Percentiles rank a stretch among this genome's conserved stretches.
phyloP scores from a whole-genome alignment of 2,329 filamentous ascomycete genomes.

The Bipolaris bicolor region DNA sequence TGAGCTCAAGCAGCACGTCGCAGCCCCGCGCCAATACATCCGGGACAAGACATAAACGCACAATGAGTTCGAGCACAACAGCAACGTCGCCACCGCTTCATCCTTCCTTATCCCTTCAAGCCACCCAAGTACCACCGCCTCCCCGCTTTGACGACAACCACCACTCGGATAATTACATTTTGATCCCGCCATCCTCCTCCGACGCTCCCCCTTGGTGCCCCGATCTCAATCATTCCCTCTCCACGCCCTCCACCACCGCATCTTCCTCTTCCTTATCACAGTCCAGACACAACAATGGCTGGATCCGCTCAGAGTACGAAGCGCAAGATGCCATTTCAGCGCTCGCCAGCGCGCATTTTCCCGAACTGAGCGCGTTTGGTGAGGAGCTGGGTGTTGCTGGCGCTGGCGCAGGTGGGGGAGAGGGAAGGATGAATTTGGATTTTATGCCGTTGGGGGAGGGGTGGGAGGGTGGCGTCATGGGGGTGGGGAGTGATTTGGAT shows the following conservation, averaged over 20 bases:
- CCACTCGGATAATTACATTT: conserved; percentile 34
- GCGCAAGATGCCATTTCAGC: conserved; percentile 29
- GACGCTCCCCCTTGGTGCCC: conserved; percentile 35
- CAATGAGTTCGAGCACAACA: conserved; percentile 9
- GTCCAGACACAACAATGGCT: conserved; percentile 13
- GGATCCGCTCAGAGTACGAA: conserved; percentile 40
- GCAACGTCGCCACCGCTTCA: conserved; percentile 20
- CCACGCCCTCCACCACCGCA: conserved; percentile 8
- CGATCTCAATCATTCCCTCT: conserved; percentile 19
- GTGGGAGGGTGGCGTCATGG: conserved; percentile 18
- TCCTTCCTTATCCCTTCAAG: conserved; percentile 15
- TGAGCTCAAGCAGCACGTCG: conserved; percentile 8
- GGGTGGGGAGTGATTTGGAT: conserved; percentile 32
- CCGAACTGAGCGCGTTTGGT: conserved; percentile 31
- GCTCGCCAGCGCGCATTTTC: conserved; percentile 43
- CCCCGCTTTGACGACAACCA: conserved; percentile 23
- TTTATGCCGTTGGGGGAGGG: conserved; percentile 39
- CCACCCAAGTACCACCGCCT: conserved; percentile 11
- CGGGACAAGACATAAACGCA: conserved; percentile 2
- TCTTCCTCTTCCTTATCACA: conserved; percentile 5
- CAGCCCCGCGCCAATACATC: conserved; percentile 27
- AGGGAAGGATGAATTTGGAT: conserved; percentile 35
- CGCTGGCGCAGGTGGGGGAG: background rate
- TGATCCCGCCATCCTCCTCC: conserved; percentile 36
- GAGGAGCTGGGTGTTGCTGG: conserved; percentile 4